These are phyloP conservation scores for Elasticomyces elasticus DNA, from an alignment of 495 filamentous ascomycete species.

Conservation along the genomic window DNA sequence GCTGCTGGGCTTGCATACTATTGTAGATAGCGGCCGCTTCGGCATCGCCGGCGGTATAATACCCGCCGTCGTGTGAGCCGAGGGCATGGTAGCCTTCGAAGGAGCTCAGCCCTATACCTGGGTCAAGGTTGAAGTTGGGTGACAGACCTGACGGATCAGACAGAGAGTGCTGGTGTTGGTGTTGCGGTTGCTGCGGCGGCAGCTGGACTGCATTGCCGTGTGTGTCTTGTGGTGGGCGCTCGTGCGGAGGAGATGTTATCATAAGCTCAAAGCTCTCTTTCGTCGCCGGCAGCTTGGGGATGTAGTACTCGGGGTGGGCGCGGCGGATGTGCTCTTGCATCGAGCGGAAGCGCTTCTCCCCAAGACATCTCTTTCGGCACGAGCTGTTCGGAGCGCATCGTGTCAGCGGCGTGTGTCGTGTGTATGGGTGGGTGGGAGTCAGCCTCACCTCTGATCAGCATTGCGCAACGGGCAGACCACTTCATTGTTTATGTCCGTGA, in stretches of 20 bases:
- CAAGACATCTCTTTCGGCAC: constrained; percentile 94
- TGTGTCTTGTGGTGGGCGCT: constrained; percentile 45
- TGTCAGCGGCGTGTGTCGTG: no score
- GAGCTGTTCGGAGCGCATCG: no score
- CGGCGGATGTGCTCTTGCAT: constrained; percentile 99
- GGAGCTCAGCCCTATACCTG: constrained; percentile 5
- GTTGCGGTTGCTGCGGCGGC: constrained; percentile 22
- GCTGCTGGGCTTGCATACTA: constrained; percentile 40
- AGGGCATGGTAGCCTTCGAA: constrained; percentile 23
- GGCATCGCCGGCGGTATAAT: constrained; percentile 46
- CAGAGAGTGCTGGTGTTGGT: constrained; percentile 9
- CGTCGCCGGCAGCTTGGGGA: constrained; percentile 95
- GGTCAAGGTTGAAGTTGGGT: constrained; percentile 21
- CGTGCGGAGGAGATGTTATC: constrained; percentile 80
- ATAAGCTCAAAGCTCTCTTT: constrained; percentile 96
- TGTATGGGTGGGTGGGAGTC: no score
- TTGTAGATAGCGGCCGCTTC: constrained; percentile 53
- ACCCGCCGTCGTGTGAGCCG: constrained; percentile 28
- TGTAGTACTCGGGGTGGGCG: constrained; percentile 95
- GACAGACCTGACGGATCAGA: constrained; percentile 20
- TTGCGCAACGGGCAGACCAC: constrained; percentile 94
- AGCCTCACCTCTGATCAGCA: no score
- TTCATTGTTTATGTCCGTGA: constrained; percentile 85
- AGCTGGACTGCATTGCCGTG: constrained; percentile 24
- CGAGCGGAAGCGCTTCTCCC: constrained; percentile 94